Base-by-base conservation (phyloP, 1,284 basidiomycete species). In the Ustilago loliicola region DNA sequence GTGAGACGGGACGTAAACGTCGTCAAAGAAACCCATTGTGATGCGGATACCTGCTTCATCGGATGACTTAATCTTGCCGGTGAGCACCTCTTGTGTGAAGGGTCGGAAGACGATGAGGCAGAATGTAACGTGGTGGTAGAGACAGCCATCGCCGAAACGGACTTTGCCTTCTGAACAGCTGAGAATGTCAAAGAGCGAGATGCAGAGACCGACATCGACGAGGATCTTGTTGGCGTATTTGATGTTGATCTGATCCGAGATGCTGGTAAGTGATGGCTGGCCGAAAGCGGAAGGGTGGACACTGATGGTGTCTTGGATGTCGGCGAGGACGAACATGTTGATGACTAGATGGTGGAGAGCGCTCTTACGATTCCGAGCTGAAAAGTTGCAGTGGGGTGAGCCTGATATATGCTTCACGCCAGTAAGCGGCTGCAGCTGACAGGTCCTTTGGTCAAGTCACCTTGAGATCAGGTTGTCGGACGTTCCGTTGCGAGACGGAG, bases 101-200 rank as follows among this genome's bases (percentile, higher is more conserved):
- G 96, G 96, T 75, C 95, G 89, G 86, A 98, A 98, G 3, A 98
- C 91, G 51, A 96, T 91, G 83, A 98, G 87, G 51, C 96, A 89
- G 86, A 98, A 97, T 2, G 92, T 90, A n/a, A 93, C 95, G 89
- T 94, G 94, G 86, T 98, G 95, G 91, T 94, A 98, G 83, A 96
- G 88, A 85, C 92, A 92, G 0, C 96, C 96, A 86, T 99, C 96
- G 0, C 96, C 96, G 86, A 96, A 97, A 30, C 95, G 90, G 11
- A 98, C 92, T 75, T 93, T 95, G 2, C 96, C 96, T 83, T 98
- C 95, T 11, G 94, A 92, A 2, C 92, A 93, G 77, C 93, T 91
- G 0, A 92, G 89, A 27, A 98, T 88, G 86, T 98, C 96, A 76
- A 94, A 96, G 0, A 95, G 91, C 61, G 91, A 93, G 62, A 98